Evolutionary conservation across 805 yeast genomes (phyloP).

Genomic region (Saccharomyces paradoxus): DNA sequence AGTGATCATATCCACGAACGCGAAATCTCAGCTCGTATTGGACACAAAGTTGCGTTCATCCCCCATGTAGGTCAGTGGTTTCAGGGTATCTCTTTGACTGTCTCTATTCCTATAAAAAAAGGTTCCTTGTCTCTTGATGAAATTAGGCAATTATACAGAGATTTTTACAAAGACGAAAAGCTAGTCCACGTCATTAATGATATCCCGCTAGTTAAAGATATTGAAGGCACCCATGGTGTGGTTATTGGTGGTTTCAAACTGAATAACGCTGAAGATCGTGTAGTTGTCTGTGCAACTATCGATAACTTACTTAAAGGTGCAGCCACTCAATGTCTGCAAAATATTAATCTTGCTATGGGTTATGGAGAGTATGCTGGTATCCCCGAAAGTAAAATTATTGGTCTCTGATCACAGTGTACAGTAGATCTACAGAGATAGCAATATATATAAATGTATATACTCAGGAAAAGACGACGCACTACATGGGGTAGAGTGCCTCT

Average conservation of each 20-base stretch:
- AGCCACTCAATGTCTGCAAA: conserved; percentile 95
- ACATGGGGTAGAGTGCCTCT: not conserved
- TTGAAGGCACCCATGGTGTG: conserved; percentile 90
- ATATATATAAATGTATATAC: too few relatives aligned
- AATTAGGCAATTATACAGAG: conserved; percentile 66
- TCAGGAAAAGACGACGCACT: not conserved
- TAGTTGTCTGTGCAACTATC: conserved; percentile 89
- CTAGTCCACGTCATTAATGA: conserved; percentile 82
- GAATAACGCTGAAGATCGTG: conserved; percentile 78
- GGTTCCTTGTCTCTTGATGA: conserved; percentile 68
- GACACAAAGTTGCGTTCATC: conserved; percentile 72
- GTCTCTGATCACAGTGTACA: not conserved
- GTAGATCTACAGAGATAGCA: too few relatives aligned
- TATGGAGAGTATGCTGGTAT: conserved; percentile 94
- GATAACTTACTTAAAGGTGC: conserved; percentile 97
- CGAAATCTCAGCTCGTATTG: conserved; percentile 78
- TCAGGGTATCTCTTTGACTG: conserved; percentile 93
- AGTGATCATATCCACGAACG: conserved; percentile 96
- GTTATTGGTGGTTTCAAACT: conserved; percentile 95
- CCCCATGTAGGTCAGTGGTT: conserved; percentile 99
- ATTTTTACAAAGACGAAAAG: conserved; percentile 79
- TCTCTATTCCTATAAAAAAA: conserved; percentile 75
- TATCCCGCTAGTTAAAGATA: conserved; percentile 86
- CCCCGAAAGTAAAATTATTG: conserved; percentile 55
- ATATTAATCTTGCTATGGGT: conserved; percentile 81